Evolutionary conservation across 805 yeast genomes (phyloP).

Genomic region (Huiozyma naganishii): DNA sequence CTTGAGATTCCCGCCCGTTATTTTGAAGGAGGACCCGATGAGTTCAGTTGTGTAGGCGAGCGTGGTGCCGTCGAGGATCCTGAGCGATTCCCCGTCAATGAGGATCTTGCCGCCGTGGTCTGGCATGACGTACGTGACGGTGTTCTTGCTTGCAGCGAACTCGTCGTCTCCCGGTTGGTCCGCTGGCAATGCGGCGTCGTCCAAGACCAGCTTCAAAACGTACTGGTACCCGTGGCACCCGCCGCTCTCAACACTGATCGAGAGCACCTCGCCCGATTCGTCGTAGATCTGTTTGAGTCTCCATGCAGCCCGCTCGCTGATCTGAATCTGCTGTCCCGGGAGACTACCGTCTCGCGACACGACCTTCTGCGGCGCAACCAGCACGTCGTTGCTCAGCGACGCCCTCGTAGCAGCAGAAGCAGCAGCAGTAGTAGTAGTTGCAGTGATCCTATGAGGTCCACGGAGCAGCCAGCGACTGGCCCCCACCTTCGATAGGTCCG

Average conservation of each 20-base stretch:
- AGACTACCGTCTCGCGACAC: too few relatives aligned
- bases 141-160: conserved; percentile 18
- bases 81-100: conserved; percentile 71
- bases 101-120: conserved; percentile 63
- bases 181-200: background rate
- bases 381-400: conserved; percentile 9
- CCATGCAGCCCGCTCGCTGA: conserved; percentile 21
- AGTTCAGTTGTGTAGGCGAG: conserved; percentile 84
- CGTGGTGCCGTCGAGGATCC: conserved; percentile 73
- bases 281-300: conserved; percentile 19
- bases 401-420: conserved; percentile 7
- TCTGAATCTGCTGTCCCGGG: conserved; percentile 5
- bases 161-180: conserved; percentile 8
- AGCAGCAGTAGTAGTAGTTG: background rate
- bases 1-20: conserved; percentile 81
- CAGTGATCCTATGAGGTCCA: too few relatives aligned
- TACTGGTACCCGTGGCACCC: conserved; percentile 99
- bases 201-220: conserved; percentile 44
- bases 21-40: conserved; percentile 89
- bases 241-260: conserved; percentile 81
- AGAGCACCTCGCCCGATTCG: conserved; percentile 36
- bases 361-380: conserved; percentile 4
- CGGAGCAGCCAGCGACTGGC: too few relatives aligned
- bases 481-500: too few relatives aligned
- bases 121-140: conserved; percentile 13